These are phyloP conservation scores for Heliamphora exappendiculata DNA, from an alignment of 148 eudicot genomes.

Conservation along the genomic window DNA sequence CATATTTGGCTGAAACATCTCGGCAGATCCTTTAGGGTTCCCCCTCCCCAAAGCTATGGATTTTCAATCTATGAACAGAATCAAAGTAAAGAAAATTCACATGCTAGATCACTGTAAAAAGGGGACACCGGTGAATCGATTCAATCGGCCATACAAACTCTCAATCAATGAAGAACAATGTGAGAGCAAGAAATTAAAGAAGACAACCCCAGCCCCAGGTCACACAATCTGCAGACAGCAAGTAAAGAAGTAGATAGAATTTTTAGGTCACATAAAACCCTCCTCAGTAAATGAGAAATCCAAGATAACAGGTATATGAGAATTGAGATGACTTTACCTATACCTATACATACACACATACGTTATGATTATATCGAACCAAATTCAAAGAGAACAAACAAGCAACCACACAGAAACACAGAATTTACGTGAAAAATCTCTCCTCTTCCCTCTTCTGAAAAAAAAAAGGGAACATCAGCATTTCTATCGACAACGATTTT, in stretches of 20 bases:
- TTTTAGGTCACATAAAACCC: too few relatives aligned
- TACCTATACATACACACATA: too few relatives aligned
- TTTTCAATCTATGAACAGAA: constrained; percentile 10
- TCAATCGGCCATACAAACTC: not conserved
- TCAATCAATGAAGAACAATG: not conserved
- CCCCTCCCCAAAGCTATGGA: not conserved
- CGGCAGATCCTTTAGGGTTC: constrained; percentile 8
- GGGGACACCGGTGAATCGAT: not conserved
- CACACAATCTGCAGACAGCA: not conserved
- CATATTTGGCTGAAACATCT: constrained; percentile 76
- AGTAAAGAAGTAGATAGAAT: not conserved
- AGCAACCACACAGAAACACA: too few relatives aligned
- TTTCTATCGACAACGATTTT: constrained; percentile 13
- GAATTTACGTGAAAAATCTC: too few relatives aligned
- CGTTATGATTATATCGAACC: too few relatives aligned
- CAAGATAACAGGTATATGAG: not conserved
- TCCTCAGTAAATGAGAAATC: too few relatives aligned
- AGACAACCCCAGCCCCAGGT: not conserved
- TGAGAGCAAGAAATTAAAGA: not conserved
- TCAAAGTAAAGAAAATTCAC: not conserved
- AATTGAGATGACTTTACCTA: too few relatives aligned
- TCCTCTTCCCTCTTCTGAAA: not conserved
- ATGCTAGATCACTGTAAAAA: not conserved
- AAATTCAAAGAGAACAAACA: too few relatives aligned
- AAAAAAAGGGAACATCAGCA: not conserved